A percentile compares a stretch with the other conserved stretches of the same genome.
phyloP scores from a whole-genome alignment of 2,329 filamentous ascomycete genomes.

The Fusarium luffae region DNA sequence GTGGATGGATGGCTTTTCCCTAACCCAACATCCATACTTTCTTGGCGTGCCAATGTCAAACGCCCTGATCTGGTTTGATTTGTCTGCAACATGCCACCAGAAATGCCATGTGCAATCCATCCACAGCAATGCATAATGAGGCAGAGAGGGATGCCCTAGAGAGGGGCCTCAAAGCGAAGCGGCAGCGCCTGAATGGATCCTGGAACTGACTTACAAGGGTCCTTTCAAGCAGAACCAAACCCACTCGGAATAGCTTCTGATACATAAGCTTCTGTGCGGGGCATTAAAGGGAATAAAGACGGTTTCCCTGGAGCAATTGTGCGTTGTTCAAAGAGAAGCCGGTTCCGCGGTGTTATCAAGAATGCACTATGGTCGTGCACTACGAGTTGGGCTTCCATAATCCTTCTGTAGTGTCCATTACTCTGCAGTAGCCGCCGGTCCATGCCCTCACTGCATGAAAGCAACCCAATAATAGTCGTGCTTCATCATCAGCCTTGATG shows the following conservation, averaged over 20 bases:
- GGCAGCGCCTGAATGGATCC: conserved; percentile 21
- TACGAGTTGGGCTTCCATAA: neutral
- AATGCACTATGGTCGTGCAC: neutral
- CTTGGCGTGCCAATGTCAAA: conserved; percentile 12
- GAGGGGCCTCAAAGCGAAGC: conserved; percentile 31
- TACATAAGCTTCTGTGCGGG: conserved; percentile 23
- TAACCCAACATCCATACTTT: conserved; percentile 15
- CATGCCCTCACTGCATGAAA: conserved; percentile 16
- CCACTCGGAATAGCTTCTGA: conserved; percentile 16
- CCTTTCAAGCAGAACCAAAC: conserved; percentile 4
- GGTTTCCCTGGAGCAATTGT: conserved; percentile 5
- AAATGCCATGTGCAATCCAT: conserved; percentile 15
- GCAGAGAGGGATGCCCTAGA: neutral
- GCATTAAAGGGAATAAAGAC: conserved; percentile 8
- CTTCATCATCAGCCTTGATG: conserved; percentile 10
- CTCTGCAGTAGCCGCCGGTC: conserved; percentile 7
- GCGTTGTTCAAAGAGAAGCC: conserved; percentile 5
- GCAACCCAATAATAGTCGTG: conserved; percentile 17
- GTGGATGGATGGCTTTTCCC: conserved; percentile 32
- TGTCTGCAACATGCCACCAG: conserved; percentile 17
- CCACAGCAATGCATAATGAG: conserved; percentile 4
- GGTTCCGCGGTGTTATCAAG: neutral
- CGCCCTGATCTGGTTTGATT: conserved; percentile 31
- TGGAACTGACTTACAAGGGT: conserved; percentile 21
- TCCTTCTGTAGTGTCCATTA: neutral